Evolutionary conservation across 2,329 filamentous ascomycete genomes (phyloP), one percentile per base, ranked within the genome.

Genomic region (Paramyrothecium sp.): DNA sequence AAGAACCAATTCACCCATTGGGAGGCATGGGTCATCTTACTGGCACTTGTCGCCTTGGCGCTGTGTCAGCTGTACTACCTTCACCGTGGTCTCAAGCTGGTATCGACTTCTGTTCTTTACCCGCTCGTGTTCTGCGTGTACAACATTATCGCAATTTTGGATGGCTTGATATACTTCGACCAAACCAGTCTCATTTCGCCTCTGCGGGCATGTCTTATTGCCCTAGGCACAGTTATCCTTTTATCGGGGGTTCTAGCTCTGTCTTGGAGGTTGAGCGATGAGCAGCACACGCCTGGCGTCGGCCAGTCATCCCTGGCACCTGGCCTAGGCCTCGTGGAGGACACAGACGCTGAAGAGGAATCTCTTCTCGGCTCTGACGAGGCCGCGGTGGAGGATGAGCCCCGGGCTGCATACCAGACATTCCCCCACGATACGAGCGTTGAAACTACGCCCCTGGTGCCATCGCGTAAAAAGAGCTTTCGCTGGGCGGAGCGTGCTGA

Each of bases 71-170:
- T 99, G 7, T 99, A 97, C 76, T 98, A 96, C 73, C 85, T 99
- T 59, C 95, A 99, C 71, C 86, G 91, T 48, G 95, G 95, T 54
- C 82, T 99, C 61, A 97, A 97, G 75, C 83, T 99, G 54, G 92
- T 96, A 73, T 97, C 93, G 55, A 98, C 95, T 21, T 97, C 92
- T 67, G 89, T 98, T 60, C 82, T 99, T 64, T 99, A 99, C 74
- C 95, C 95, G 5, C 88, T 98, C 65, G 93, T 98, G 44, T 99
- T 99, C 75, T 99, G 95, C 81, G 87, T 98, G 62, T 99, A 98
- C 82, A 99, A 99, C 80, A 97, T 99, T 68, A 93, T 98, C 69
- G 95, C 95, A 63, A 99, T 99, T 65, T 80, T 98, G 64, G 95
- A 99, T 74, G 95, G 95, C 33, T 82, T 99, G 64, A 97, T 99